phyloP scores from a whole-genome alignment of 1,284 basidiomycete genomes.

The Puccinia hordei region DNA sequence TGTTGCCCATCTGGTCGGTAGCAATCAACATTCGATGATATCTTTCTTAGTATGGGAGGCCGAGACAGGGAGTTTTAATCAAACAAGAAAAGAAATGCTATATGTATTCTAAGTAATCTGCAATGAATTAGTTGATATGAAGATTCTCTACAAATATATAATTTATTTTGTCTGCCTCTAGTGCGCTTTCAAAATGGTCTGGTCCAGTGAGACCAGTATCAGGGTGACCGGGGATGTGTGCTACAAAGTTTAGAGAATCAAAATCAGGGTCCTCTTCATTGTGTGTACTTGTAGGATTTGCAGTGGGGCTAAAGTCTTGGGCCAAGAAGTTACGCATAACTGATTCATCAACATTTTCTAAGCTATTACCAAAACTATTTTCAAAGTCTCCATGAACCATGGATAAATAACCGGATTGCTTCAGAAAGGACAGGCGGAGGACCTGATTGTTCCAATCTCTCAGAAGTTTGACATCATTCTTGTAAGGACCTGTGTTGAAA shows the following conservation, averaged over 20 bases:
- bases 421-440: not conserved
- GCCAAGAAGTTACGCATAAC: not conserved
- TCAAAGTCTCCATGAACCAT: slow-evolving; percentile 1
- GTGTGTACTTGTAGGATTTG: not conserved
- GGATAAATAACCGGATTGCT: not conserved
- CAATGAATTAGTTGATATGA: too few relatives aligned
- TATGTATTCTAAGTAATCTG: too few relatives aligned
- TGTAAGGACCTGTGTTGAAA: not conserved
- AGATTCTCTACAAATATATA: not conserved
- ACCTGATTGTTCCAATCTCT: not conserved
- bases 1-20: too few relatives aligned
- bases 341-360: not conserved
- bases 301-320: not conserved
- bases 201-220: not conserved
- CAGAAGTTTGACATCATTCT: not conserved
- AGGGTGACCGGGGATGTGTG: too few relatives aligned
- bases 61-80: too few relatives aligned
- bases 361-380: not conserved
- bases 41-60: too few relatives aligned
- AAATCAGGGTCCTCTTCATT: not conserved
- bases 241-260: not conserved
- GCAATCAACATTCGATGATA: too few relatives aligned
- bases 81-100: too few relatives aligned
- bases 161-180: not conserved
- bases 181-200: not conserved